Evolutionary conservation across 257 asterid species (phyloP).

Genomic region (Solanum gracilifrons): DNA sequence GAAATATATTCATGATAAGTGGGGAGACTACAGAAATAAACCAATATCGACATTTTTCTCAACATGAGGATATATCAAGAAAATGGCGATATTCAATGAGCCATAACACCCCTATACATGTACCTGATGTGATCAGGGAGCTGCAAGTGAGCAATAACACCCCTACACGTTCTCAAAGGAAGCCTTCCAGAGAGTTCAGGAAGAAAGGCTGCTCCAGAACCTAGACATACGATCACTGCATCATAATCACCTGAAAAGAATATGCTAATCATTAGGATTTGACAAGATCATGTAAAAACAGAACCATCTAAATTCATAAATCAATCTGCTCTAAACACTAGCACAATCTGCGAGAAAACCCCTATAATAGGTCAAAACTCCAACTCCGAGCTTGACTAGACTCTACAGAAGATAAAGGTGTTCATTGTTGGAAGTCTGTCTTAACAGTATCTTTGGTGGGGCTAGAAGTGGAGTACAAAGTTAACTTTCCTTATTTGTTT

Average conservation of each 20-base stretch:
- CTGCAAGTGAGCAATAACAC: conserved; percentile 61
- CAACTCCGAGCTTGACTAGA: not conserved
- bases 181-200: conserved; percentile 66
- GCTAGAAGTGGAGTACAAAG: not conserved
- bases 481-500: not conserved
- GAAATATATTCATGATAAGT: not conserved
- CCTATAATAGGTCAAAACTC: not conserved
- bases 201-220: conserved; percentile 68
- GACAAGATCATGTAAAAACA: not conserved
- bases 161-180: conserved; percentile 87
- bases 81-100: conserved; percentile 12
- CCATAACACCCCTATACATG: conserved; percentile 61
- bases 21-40: not conserved
- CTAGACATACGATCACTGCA: conserved; percentile 79
- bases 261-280: not conserved
- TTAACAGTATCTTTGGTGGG: not conserved
- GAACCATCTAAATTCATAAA: not conserved
- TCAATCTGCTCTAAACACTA: not conserved
- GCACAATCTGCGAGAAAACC: not conserved
- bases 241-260: conserved; percentile 57
- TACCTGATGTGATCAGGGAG: conserved; percentile 56
- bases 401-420: not conserved
- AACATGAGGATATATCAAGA: not conserved
- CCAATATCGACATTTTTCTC: not conserved
- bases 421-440: not conserved